Percentiles rank a stretch among this genome's conserved stretches.
Evolutionary conservation across 257 asterid genomes (phyloP).

Genomic region (Capsicum baccatum): DNA sequence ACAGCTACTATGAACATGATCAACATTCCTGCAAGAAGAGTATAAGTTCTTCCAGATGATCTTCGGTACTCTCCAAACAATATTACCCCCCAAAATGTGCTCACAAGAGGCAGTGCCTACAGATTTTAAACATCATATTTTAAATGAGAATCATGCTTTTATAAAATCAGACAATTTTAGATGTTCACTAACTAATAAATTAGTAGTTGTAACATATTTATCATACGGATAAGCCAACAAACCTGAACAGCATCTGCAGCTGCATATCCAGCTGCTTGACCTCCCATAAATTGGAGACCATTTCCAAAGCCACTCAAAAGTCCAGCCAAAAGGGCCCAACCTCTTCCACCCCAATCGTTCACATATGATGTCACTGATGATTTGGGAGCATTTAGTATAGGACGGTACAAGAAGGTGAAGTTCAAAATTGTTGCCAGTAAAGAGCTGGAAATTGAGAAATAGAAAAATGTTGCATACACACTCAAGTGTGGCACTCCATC

Average conservation of each 20-base stretch:
- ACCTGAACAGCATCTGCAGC: slow-evolving; percentile 99
- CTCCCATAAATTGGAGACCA: slow-evolving; percentile 99
- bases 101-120: slow-evolving; percentile 93
- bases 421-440: slow-evolving; percentile 73
- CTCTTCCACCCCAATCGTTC: slow-evolving; percentile 80
- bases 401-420: slow-evolving; percentile 68
- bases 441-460: slow-evolving; percentile 85
- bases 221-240: neutral
- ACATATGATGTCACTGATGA: slow-evolving; percentile 73
- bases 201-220: neutral
- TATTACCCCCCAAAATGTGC: slow-evolving; percentile 89
- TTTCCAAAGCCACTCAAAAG: slow-evolving; percentile 87
- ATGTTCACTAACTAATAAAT: neutral
- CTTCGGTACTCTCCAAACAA: slow-evolving; percentile 82
- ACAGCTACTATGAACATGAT: slow-evolving; percentile 83
- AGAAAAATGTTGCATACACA: slow-evolving; percentile 89
- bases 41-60: slow-evolving; percentile 77
- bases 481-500: slow-evolving; percentile 71
- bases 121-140: slow-evolving; percentile 19
- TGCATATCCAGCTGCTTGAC: slow-evolving; percentile 99
- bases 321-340: slow-evolving; percentile 92
- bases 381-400: slow-evolving; percentile 66
- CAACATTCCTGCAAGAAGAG: slow-evolving; percentile 67
- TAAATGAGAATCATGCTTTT: slow-evolving; percentile 5
- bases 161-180: neutral